A percentile compares a stretch with the other conserved stretches of the same genome.
Evolutionary conservation across 495 filamentous ascomycete genomes (phyloP).

Genomic region (Daldinia concentrica): DNA sequence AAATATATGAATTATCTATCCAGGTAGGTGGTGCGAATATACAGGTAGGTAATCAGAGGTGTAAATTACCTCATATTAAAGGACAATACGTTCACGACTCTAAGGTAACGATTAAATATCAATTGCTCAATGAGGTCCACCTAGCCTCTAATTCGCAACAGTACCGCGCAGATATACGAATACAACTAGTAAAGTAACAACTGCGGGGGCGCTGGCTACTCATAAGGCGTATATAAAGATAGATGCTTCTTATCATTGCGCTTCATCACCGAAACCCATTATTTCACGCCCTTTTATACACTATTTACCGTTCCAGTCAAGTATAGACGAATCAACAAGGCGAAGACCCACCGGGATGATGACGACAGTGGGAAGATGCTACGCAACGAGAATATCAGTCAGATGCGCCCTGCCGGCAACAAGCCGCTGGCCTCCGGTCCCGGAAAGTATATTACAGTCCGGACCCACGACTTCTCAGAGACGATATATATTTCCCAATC

Average conservation of each 20-base stretch:
- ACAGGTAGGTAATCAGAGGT: no score
- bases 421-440: slow-evolving; percentile 25
- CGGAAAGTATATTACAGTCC: slow-evolving; percentile 26
- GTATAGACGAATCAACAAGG: slow-evolving; percentile 5
- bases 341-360: not conserved
- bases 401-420: slow-evolving; percentile 29
- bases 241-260: not conserved
- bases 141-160: not conserved
- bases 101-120: not conserved
- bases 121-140: not conserved
- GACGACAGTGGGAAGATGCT: not conserved
- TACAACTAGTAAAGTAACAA: not conserved
- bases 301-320: not conserved
- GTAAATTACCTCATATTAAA: no score
- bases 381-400: slow-evolving; percentile 1
- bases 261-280: not conserved
- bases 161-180: not conserved
- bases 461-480: slow-evolving; percentile 2
- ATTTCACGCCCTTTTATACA: slow-evolving; percentile 4
- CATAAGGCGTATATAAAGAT: not conserved
- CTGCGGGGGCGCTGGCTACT: not conserved
- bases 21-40: no score
- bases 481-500: not conserved
- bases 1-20: not conserved
- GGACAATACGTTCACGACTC: not conserved